Percentiles rank a stretch among this genome's conserved stretches.
phyloP scores from a whole-genome alignment of 306 rosid genomes.

The Prunus fruticosa region DNA sequence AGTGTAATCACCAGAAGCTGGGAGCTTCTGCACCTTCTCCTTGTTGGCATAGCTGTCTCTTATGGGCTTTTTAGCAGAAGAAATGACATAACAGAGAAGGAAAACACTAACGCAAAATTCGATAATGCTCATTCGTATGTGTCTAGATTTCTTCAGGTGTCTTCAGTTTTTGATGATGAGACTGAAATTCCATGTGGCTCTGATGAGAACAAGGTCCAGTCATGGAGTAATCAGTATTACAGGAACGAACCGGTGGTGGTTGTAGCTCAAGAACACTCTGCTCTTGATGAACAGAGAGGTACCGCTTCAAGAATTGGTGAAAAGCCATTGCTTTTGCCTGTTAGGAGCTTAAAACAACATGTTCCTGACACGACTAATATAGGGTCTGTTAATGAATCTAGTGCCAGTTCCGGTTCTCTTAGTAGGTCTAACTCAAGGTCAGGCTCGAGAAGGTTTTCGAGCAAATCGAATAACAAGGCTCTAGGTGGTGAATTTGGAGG shows the following conservation, averaged over 20 bases:
- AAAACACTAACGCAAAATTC: conserved; percentile 42
- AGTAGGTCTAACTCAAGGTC: conserved; percentile 29
- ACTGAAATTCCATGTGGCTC: conserved; percentile 34
- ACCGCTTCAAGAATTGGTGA: conserved; percentile 18
- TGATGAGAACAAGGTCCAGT: conserved; percentile 55
- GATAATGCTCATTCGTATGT: conserved; percentile 70
- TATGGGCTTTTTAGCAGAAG: conserved; percentile 77
- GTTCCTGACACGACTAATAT: conserved; percentile 29
- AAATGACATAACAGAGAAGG: conserved; percentile 53
- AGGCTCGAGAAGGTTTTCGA: conserved; percentile 45
- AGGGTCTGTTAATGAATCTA: conserved; percentile 29
- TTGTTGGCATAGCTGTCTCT: conserved; percentile 87
- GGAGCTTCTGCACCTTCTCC: conserved; percentile 88
- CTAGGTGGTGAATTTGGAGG: conserved; percentile 36
- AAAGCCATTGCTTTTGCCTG: conserved; percentile 79
- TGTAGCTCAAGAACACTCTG: conserved; percentile 47
- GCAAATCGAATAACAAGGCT: conserved; percentile 25
- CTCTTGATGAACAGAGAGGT: conserved; percentile 25
- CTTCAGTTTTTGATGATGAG: conserved; percentile 76
- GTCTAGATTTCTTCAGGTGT: conserved; percentile 65
- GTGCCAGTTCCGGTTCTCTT: conserved; percentile 12
- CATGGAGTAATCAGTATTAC: conserved; percentile 69
- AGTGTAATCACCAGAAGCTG: conserved; percentile 64
- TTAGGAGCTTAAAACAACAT: conserved; percentile 77
- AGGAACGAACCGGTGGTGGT: conserved; percentile 64